Evolutionary conservation across 2,329 filamentous ascomycete genomes (phyloP).

Genomic region (Dothistroma septosporum): DNA sequence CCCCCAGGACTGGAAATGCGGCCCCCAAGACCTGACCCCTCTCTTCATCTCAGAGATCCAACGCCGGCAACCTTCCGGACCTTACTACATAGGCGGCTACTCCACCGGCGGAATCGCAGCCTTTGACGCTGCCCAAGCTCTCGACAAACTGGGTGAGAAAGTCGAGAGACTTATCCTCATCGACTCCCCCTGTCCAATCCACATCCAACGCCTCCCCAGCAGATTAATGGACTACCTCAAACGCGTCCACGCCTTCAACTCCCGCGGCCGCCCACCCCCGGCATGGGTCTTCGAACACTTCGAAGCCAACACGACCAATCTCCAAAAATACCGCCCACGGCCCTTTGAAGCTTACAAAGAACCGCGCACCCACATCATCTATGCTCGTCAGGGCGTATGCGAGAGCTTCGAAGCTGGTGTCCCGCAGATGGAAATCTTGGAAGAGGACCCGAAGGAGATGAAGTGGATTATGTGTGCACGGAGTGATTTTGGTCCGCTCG

Average conservation of each 20-base stretch:
- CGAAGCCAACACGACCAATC: slow-evolving; percentile 45
- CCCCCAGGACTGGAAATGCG: slow-evolving; percentile 1
- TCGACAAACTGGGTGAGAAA: slow-evolving; percentile 22
- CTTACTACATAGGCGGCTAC: slow-evolving; percentile 68
- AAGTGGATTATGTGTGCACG: slow-evolving; percentile 47
- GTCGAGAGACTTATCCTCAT: slow-evolving; percentile 27
- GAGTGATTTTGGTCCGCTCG: slow-evolving; percentile 44
- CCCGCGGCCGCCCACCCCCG: slow-evolving; percentile 35
- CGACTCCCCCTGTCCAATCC: slow-evolving; percentile 26
- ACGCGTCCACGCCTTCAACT: slow-evolving; percentile 35
- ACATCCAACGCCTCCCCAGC: slow-evolving; percentile 60
- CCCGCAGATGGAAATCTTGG: slow-evolving; percentile 37
- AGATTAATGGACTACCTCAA: slow-evolving; percentile 44
- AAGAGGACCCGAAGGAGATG: slow-evolving; percentile 46
- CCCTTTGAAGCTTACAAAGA: slow-evolving; percentile 18
- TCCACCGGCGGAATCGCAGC: slow-evolving; percentile 70
- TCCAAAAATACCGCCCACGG: slow-evolving; percentile 41
- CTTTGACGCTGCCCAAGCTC: slow-evolving; percentile 36
- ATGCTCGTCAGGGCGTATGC: slow-evolving; percentile 47
- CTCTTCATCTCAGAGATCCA: slow-evolving; percentile 37
- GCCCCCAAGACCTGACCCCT: background rate
- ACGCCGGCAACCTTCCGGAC: slow-evolving; percentile 45
- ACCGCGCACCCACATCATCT: slow-evolving; percentile 43
- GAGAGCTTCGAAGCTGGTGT: slow-evolving; percentile 12
- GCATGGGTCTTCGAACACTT: slow-evolving; percentile 50